Evolutionary conservation across 2,329 filamentous ascomycete species (phyloP).

Genomic region (Fusarium phyllophilum): DNA sequence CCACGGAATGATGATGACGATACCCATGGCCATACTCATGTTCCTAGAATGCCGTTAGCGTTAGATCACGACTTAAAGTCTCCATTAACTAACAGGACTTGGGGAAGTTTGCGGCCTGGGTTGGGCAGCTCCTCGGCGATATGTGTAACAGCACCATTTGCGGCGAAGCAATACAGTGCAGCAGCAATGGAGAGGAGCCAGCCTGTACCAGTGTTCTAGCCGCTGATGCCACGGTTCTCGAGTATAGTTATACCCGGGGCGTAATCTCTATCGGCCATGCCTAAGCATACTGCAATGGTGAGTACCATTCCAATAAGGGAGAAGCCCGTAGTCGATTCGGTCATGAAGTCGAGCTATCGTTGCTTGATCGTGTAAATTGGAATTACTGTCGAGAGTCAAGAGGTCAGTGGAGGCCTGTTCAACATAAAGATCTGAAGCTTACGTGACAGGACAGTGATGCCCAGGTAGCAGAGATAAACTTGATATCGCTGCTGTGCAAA

Average conservation of each 20-base stretch:
- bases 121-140: background rate
- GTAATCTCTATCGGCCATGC: background rate
- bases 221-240: background rate
- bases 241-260: background rate
- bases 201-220: background rate
- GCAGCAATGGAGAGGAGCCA: background rate
- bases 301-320: background rate
- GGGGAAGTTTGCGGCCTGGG: background rate
- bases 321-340: background rate
- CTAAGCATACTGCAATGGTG: background rate
- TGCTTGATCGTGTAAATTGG: background rate
- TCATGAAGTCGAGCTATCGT: background rate
- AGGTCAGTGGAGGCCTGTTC: background rate
- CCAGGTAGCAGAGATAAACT: background rate
- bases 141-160: background rate
- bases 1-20: background rate
- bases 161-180: background rate
- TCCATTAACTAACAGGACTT: background rate
- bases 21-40: background rate
- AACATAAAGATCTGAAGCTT: accelerated
- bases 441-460: background rate
- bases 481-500: background rate
- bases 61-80: accelerated
- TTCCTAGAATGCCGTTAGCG: background rate
- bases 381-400: accelerated